Evolutionary conservation across 441 rosid species (phyloP), one percentile per base, ranked within the genome.

Genomic region (Adansonia grandidieri): DNA sequence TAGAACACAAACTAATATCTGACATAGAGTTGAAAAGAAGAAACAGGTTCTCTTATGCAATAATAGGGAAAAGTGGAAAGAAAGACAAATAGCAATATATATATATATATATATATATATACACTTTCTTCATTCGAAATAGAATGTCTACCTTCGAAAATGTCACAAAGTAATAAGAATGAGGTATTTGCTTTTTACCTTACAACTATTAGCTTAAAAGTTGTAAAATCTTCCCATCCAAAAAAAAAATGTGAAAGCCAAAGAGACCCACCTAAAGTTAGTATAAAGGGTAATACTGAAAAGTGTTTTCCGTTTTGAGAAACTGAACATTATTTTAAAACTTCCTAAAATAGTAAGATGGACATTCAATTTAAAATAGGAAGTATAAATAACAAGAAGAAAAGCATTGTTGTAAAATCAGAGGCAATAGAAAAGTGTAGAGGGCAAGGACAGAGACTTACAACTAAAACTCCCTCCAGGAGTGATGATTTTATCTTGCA

Each of bases 401-500:
- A 51, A 51, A 13, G n/a, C n/a, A 13, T 51, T 3, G 1, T 51
- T 51, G 57, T 0, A 14, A 40, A 9, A 65, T 53, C 17, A 45
- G 54, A 66, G 8, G 28, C 7, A 44, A 37, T 37, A 66, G 24
- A 66, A 58, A 81, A 70, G 71, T 28, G 58, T 44, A 9, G 15
- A 45, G 32, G 28, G 9, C 8, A 67, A 76, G 66, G 61, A 54
- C 14, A 57, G 71, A 57, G 77, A 87, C 97, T 89, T 84, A 95
- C 98, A 81, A 90, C 97, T 20, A 93, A 78, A 77, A 92, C 79
- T 81, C 98, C 98, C 83, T 95, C 98, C 83, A 92, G 79, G 78
- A 95, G 93, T 4, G 98, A 89, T 77, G 98, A 84, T 82, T 93
- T 95, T 79, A 95, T 78, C 82, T 85, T 85, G 91, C 98, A 93